Evolutionary conservation across 208 protist genomes (phyloP).

Genomic region (Acanthamoeba quina): DNA sequence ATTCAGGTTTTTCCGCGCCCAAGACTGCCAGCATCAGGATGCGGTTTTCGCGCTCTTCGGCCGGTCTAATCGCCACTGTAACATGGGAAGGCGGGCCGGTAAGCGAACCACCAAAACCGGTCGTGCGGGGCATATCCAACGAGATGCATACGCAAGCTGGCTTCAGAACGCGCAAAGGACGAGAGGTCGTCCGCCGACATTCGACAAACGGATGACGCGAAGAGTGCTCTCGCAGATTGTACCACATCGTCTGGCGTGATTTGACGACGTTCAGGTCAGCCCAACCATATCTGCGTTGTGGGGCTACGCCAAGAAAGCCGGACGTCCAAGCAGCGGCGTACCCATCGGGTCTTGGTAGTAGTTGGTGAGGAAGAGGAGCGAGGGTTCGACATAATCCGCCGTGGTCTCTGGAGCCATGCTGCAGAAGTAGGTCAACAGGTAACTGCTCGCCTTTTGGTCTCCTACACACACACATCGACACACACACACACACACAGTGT

Average conservation of each 20-base stretch:
- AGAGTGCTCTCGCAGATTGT: slow-evolving; percentile 17
- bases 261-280: not conserved
- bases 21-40: slow-evolving; percentile 37
- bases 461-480: not conserved
- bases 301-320: not conserved
- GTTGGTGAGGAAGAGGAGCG: slow-evolving; percentile 30
- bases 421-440: slow-evolving; percentile 41
- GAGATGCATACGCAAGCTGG: slow-evolving; percentile 13
- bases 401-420: slow-evolving; percentile 34
- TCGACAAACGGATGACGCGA: not conserved
- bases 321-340: not conserved
- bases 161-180: slow-evolving; percentile 6
- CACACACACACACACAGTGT: not conserved
- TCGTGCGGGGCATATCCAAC: too few species aligned
- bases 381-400: not conserved
- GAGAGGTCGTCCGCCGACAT: slow-evolving; percentile 12
- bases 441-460: slow-evolving; percentile 10
- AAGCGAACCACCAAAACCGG: not conserved
- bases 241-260: slow-evolving; percentile 32
- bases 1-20: not conserved
- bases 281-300: not conserved
- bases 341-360: slow-evolving; percentile 63
- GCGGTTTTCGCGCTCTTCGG: slow-evolving; percentile 10
- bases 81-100: not conserved
- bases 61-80: not conserved